Evolutionary conservation across 257 asterid species (phyloP).

Genomic region (Hygrophila difformis): DNA sequence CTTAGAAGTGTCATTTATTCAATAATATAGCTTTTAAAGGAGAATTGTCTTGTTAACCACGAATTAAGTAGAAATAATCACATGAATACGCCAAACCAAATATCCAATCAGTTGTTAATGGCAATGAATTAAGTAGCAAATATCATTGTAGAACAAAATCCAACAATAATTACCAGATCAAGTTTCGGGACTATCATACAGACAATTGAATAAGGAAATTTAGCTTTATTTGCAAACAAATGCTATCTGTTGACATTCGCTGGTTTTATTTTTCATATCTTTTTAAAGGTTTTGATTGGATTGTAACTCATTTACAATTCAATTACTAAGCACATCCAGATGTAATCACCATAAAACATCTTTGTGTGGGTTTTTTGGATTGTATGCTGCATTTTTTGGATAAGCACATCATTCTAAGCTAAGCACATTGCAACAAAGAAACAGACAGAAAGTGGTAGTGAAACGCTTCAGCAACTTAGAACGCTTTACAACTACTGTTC

Average conservation of each 20-base stretch:
- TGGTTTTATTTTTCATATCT: no score
- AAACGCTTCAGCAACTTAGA: slow-evolving; percentile 8
- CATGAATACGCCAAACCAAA: no score
- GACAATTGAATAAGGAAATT: no score
- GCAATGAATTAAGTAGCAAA: slow-evolving; percentile 2
- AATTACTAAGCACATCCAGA: no score
- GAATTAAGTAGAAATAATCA: no score
- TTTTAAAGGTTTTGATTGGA: slow-evolving; percentile 9
- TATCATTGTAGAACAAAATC: slow-evolving; percentile 2
- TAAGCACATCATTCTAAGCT: no score
- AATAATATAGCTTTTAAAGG: not conserved
- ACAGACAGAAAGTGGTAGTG: not conserved
- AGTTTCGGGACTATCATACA: slow-evolving; percentile 13
- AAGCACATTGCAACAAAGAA: slow-evolving; percentile 7
- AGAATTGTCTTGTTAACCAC: no score
- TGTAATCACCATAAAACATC: not conserved
- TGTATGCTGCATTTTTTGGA: no score
- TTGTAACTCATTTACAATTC: no score
- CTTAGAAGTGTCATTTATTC: not conserved
- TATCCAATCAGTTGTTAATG: not conserved
- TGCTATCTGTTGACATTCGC: no score
- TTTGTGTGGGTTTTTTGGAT: no score
- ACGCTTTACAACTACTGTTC: not conserved
- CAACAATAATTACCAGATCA: not conserved
- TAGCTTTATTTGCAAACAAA: no score